These are phyloP conservation scores for Piloderma croceum DNA, from an alignment of 768 basidiomycete species.

Conservation along the genomic window DNA sequence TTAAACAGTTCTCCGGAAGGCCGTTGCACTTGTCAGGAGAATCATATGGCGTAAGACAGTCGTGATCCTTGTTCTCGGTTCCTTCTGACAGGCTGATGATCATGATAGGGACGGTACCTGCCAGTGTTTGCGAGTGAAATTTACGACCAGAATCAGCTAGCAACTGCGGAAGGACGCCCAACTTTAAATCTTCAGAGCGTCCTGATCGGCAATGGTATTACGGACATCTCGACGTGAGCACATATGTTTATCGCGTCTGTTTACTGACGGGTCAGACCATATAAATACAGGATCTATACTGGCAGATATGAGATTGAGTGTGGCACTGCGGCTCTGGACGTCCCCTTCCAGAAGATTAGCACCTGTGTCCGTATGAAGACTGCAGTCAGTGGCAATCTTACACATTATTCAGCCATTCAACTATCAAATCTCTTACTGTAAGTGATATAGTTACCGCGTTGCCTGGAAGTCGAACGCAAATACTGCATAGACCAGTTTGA, in stretches of 20 bases:
- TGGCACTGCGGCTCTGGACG: constrained; percentile 31
- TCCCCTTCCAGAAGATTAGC: constrained; percentile 30
- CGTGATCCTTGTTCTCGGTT: background rate
- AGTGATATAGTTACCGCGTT: constrained; percentile 53
- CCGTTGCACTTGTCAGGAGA: constrained; percentile 69
- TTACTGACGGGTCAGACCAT: background rate
- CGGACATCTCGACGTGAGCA: constrained; percentile 43
- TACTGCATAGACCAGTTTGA: constrained; percentile 66
- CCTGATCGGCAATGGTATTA: constrained; percentile 72
- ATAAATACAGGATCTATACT: constrained; percentile 29
- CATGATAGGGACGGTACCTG: constrained; percentile 56
- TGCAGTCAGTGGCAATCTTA: constrained; percentile 34
- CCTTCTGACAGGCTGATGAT: background rate
- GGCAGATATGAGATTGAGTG: constrained; percentile 42
- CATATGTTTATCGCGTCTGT: background rate
- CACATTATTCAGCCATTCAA: background rate
- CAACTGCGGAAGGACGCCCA: constrained; percentile 43
- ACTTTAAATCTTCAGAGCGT: constrained; percentile 63
- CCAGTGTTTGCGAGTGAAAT: constrained; percentile 74
- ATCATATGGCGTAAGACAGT: constrained; percentile 57
- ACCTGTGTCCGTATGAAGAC: constrained; percentile 56
- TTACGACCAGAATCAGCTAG: constrained; percentile 60
- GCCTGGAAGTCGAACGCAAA: constrained; percentile 49
- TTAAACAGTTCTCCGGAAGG: constrained; percentile 63
- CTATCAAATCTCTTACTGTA: constrained; percentile 1